Base-by-base conservation (phyloP, 2,329 filamentous ascomycete genomes). In the Echinosphaeria canescens region DNA sequence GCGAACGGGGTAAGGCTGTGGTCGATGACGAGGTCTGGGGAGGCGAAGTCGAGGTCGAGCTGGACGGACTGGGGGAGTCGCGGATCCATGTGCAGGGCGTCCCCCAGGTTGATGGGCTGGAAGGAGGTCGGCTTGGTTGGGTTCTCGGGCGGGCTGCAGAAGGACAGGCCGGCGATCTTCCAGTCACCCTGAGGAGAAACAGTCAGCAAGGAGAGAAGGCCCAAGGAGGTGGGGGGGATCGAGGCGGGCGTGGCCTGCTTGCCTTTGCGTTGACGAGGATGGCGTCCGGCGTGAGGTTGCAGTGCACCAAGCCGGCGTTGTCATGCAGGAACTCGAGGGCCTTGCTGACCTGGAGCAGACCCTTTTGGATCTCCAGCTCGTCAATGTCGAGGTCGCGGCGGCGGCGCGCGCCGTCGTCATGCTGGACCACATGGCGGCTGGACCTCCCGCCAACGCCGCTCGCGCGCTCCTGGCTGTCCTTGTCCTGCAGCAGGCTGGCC, bases 341-440 rank as follows among this genome's bases (percentile, higher is more conserved):
- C 46, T 93, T 93, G 42, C 75, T 84, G 34, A 98, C 65, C 47
- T 98, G 88, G 32, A 95, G 53, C 34, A 98, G 49, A 0, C 88
- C 88, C 50, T 98, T 98, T 47, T 98, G 88, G 39, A 95, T 90
- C 49, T 98, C 88, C 31, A 98, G 56, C 51, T 95, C 88, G 43
- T 98, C 88, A 33, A 98, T 80, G 46, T 95, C 85, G 10, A 93
- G 50, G 42, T 95, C 84, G 38, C 78, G 63, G 39, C 80, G 59
- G 38, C 71, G 63, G 35, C 69, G 61, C 26, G 67, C 68, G 19
- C 78, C 78, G 36, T 84, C 74, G 1, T 72, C 57, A 36, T 82
- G 75, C 41, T 88, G 80, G 2, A 78, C 71, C 29, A 88, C 74
- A 50, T 73, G 88, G 37, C 80, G 72, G 45, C 79, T 82, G 4